Conservation (phyloP, 192 early-diverging fungal species). For the Umbelopsis ramanniana region DNA sequence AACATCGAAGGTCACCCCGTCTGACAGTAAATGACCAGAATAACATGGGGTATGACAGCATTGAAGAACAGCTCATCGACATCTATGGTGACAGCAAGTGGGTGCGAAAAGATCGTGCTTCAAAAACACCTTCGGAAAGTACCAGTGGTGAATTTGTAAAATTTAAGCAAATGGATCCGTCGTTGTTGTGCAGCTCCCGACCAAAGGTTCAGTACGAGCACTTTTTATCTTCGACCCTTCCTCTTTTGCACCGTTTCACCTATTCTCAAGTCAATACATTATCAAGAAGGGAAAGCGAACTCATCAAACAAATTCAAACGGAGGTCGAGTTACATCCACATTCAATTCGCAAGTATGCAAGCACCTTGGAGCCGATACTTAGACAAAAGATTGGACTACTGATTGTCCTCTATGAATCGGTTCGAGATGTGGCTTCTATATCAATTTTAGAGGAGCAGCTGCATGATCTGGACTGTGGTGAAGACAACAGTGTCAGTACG, state of each 20-base stretch:
- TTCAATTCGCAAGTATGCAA: neutral
- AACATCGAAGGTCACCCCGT: neutral
- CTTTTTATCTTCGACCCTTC: neutral
- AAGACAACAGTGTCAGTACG: neutral
- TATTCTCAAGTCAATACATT: conserved; percentile 17
- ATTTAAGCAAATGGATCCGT: neutral
- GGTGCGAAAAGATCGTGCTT: neutral
- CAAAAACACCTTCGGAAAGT: neutral
- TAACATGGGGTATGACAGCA: neutral
- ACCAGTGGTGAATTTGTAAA: neutral
- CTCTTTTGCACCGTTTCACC: conserved; percentile 9
- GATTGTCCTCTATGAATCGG: conserved; percentile 3
- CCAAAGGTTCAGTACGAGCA: conserved; percentile 11
- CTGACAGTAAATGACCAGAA: neutral
- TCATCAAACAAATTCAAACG: neutral
- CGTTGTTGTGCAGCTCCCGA: neutral
- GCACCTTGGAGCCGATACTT: neutral
- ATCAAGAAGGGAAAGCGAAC: conserved; percentile 1
- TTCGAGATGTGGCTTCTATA: conserved; percentile 1
- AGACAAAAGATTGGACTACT: conserved; percentile 11
- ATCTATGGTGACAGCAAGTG: conserved; percentile 17
- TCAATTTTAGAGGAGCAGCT: neutral
- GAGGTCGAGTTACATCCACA: neutral
- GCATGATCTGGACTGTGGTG: neutral
- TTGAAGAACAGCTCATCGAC: conserved; percentile 18